Percentiles rank a stretch among this genome's conserved stretches.
Conservation (phyloP, 257 asterid species). For the Leptodermis oblonga region DNA sequence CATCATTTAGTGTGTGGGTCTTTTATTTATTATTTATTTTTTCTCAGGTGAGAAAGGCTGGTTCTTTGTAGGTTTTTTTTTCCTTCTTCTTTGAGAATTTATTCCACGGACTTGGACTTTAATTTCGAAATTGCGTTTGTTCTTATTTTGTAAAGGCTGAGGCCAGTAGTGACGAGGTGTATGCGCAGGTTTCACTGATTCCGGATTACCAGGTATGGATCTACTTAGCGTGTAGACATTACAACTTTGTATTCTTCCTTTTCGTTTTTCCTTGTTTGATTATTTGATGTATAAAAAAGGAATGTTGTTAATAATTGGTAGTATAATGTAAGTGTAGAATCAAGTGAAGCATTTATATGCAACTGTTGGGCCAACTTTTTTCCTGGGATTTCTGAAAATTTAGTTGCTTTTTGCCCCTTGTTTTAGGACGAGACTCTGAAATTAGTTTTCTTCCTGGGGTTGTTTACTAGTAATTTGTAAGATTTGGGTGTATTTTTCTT, state of each 20-base stretch:
- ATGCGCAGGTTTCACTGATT: constrained; percentile 76
- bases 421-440: neutral
- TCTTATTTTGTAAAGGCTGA: constrained; percentile 54
- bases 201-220: constrained; percentile 68
- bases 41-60: neutral
- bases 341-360: neutral
- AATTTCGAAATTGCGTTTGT: constrained; percentile 10
- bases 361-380: neutral
- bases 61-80: neutral
- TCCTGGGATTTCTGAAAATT: neutral
- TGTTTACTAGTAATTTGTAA: neutral
- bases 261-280: neutral
- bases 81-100: neutral
- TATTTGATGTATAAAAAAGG: neutral
- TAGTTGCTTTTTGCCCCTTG: neutral
- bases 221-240: neutral
- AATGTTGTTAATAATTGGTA: too few relatives aligned
- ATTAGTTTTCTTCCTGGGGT: neutral
- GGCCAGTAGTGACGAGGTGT: constrained; percentile 78
- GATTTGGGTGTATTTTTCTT: neutral
- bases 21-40: neutral
- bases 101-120: neutral
- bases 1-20: neutral
- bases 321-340: too few relatives aligned
- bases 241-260: neutral